Evolutionary conservation across 2,329 filamentous ascomycete species (phyloP).

Genomic region (Exophiala oligosperma): DNA sequence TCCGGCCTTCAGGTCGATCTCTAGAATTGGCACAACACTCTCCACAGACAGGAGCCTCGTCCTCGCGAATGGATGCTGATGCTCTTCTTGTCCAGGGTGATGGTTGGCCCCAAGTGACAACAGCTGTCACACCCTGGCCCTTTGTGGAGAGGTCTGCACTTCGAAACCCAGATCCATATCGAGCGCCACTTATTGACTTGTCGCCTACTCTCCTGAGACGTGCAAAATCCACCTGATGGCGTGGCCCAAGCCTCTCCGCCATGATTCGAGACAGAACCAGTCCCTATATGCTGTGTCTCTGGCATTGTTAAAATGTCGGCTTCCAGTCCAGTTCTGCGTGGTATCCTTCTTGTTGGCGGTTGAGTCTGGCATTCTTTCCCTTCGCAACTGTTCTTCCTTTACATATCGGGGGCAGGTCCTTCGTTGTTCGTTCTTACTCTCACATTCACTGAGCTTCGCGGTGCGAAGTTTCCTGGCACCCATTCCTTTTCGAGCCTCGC

Average conservation of each 20-base stretch:
- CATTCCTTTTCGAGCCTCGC: slow-evolving; percentile 10
- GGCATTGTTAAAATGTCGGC: slow-evolving; percentile 19
- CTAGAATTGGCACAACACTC: slow-evolving; percentile 3
- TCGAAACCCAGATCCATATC: slow-evolving; percentile 13
- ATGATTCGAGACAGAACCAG: slow-evolving; percentile 20
- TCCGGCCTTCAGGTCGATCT: slow-evolving; percentile 11
- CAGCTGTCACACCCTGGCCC: slow-evolving; percentile 10
- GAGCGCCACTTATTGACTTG: slow-evolving; percentile 8
- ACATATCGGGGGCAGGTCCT: slow-evolving; percentile 23
- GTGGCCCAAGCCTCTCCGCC: slow-evolving; percentile 16
- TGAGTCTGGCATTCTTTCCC: slow-evolving; percentile 16
- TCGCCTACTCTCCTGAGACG: slow-evolving; percentile 20
- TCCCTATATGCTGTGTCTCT: slow-evolving; percentile 4
- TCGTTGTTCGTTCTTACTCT: slow-evolving; percentile 21
- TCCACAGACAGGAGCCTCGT: slow-evolving; percentile 22
- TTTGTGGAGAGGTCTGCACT: slow-evolving; percentile 15
- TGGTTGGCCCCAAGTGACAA: slow-evolving; percentile 8
- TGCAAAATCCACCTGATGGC: slow-evolving; percentile 18
- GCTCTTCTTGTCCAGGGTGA: slow-evolving; percentile 10
- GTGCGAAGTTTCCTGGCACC: not conserved
- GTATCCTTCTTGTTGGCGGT: slow-evolving; percentile 19
- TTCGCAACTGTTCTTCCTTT: slow-evolving; percentile 14
- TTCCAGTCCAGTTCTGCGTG: slow-evolving; percentile 15
- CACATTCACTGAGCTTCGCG: slow-evolving; percentile 12
- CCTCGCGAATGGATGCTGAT: slow-evolving; percentile 8